A percentile compares a stretch with the other conserved stretches of the same genome.
Conservation (phyloP, 1,284 basidiomycete species). For the Stereum hirsutum region DNA sequence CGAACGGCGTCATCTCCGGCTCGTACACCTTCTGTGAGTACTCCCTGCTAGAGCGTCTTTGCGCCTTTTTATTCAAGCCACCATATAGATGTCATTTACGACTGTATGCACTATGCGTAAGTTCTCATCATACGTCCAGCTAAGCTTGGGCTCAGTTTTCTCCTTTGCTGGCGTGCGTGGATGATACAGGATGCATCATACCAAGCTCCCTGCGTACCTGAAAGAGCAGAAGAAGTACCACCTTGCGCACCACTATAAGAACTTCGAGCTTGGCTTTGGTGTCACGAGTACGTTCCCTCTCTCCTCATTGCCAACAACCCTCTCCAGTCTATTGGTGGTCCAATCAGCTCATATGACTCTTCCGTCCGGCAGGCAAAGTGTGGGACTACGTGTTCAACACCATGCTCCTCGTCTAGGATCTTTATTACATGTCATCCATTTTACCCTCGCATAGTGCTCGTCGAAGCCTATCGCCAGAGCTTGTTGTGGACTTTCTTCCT, state of each 20-base stretch:
- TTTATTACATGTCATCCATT: too few species aligned
- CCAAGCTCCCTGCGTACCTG: conserved; percentile 83
- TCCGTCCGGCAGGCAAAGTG: conserved; percentile 55
- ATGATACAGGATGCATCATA: conserved; percentile 67
- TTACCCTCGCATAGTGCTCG: too few species aligned
- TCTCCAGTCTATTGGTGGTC: not conserved
- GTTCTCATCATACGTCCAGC: conserved; percentile 17
- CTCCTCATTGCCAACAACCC: not conserved
- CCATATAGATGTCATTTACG: conserved; percentile 70
- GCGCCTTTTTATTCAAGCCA: conserved; percentile 5
- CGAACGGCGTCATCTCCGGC: conserved; percentile 92
- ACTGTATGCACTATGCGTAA: conserved; percentile 88
- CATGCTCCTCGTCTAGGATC: conserved; percentile 55
- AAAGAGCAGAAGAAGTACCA: conserved; percentile 96
- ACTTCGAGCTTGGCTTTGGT: conserved; percentile 97
- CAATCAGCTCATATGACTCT: conserved; percentile 5
- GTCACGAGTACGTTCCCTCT: conserved; percentile 64
- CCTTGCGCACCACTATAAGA: conserved; percentile 98
- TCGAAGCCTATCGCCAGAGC: too few species aligned
- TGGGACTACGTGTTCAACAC: conserved; percentile 96
- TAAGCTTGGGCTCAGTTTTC: not conserved
- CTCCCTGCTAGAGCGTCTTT: not conserved
- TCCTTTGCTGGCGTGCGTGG: conserved; percentile 6
- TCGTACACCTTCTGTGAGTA: conserved; percentile 82
- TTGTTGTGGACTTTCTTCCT: too few species aligned